Evolutionary conservation across 2,329 filamentous ascomycete genomes (phyloP), one percentile per base, ranked within the genome.

Genomic region (Thelonectria rubi): DNA sequence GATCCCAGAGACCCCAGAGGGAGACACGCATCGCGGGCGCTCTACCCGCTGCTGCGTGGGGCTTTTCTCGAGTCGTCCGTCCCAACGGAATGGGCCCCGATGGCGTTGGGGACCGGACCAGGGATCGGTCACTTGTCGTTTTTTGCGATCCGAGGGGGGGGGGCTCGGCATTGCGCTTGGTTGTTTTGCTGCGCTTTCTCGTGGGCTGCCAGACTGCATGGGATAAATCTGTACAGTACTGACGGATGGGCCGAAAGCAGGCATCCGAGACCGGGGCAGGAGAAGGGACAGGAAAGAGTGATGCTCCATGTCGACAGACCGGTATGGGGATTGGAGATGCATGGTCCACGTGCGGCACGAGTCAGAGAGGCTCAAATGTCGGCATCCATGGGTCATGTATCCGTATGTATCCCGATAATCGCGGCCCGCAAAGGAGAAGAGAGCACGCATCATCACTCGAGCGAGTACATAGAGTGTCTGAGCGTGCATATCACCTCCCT

Each of bases 71-170:
- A 37, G 21, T 7, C 10, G 53, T 42, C 26, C 40, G 55, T 65
- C 60, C 63, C 63, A 55, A 56, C 60, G 50, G 52, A 51, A 57
- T 51, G 62, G 62, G 46, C 56, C 47, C 55, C 40, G 51, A 60
- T 53, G 37, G 34, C 10, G 12, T 20, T 48, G 42, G 42, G 32
- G 51, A 52, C 7, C 15, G 14, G n/a, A 15, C 40, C 24, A 45
- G 58, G 58, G 58, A 42, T 34, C 5, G 26, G 37, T 37, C n/a
- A 47, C 43, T 55, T 49, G 32, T 32, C 34, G 58, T 7, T 24
- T 24, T 24, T 24, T 24, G 4, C 7, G 24, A 24, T n/a, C n/a
- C 7, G 24, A 4, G 24, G 7, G 4, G 4, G 4, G 7, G 7
- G 24, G 24, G 24, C 7, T 24, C 24, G 24, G 24, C 24, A 24